Evolutionary conservation across 129 eudicot genomes (phyloP).

Genomic region (Logfia minima): DNA sequence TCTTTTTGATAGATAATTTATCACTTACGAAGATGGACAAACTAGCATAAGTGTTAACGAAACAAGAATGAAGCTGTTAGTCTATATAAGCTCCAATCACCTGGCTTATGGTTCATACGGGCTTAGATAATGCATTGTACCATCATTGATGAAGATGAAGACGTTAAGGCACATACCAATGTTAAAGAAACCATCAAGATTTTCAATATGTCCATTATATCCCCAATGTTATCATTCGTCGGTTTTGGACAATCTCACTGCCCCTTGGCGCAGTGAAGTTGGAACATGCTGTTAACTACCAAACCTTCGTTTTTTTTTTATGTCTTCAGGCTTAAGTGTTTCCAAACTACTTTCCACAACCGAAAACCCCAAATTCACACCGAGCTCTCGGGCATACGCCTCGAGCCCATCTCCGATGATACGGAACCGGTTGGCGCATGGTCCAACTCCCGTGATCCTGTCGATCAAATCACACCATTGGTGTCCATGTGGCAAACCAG

Average conservation of each 20-base stretch:
- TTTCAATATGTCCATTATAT: slow-evolving; percentile 24
- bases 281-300: slow-evolving; percentile 51
- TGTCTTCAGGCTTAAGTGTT: slow-evolving; percentile 38
- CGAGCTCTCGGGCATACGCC: slow-evolving; percentile 36
- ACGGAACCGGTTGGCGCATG: slow-evolving; percentile 26
- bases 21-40: slow-evolving; percentile 7
- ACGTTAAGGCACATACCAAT: slow-evolving; percentile 16
- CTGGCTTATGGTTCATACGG: slow-evolving; percentile 36
- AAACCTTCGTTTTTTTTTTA: slow-evolving; percentile 40
- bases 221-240: slow-evolving; percentile 28
- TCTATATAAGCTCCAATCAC: slow-evolving; percentile 41
- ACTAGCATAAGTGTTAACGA: neutral
- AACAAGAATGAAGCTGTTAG: slow-evolving; percentile 30
- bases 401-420: slow-evolving; percentile 44
- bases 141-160: slow-evolving; percentile 17
- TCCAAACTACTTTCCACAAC: slow-evolving; percentile 43
- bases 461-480: slow-evolving; percentile 49
- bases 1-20: slow-evolving; percentile 2
- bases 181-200: slow-evolving; percentile 33
- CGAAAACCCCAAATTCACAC: slow-evolving; percentile 40
- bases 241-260: slow-evolving; percentile 29
- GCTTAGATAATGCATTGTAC: slow-evolving; percentile 19
- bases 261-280: slow-evolving; percentile 43
- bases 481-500: slow-evolving; percentile 49
- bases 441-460: slow-evolving; percentile 46